These are phyloP conservation scores for Ogataea allantospora DNA, from an alignment of 805 yeast genomes.

Conservation along the genomic window DNA sequence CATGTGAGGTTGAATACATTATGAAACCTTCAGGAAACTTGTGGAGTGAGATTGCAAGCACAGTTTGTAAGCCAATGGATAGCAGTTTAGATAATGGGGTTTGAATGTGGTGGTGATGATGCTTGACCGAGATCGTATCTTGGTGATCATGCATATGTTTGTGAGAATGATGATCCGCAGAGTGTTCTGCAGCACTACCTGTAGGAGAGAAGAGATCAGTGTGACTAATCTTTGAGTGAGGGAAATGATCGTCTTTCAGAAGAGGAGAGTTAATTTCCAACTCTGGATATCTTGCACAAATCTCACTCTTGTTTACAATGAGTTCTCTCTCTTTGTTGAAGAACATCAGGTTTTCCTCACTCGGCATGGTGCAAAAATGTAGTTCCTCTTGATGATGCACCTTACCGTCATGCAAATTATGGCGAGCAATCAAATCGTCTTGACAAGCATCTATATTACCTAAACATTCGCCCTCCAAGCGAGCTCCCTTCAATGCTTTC, in stretches of 20 bases:
- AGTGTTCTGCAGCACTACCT: neutral
- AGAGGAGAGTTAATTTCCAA: constrained; percentile 34
- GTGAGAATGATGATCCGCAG: constrained; percentile 9
- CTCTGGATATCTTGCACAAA: constrained; percentile 30
- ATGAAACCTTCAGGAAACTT: constrained; percentile 95
- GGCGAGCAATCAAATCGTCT: constrained; percentile 24
- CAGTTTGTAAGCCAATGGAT: constrained; percentile 87
- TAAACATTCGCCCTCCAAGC: constrained; percentile 32
- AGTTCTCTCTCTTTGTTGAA: constrained; percentile 28
- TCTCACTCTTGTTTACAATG: constrained; percentile 26
- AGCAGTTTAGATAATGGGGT: constrained; percentile 77
- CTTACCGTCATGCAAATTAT: constrained; percentile 23
- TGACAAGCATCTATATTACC: constrained; percentile 32
- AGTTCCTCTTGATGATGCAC: constrained; percentile 16
- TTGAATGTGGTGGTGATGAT: constrained; percentile 78
- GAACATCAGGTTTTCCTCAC: constrained; percentile 34
- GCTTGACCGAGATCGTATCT: constrained; percentile 18
- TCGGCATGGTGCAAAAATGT: constrained; percentile 35
- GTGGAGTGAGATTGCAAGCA: constrained; percentile 82
- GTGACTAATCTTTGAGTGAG: neutral
- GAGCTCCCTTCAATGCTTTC: constrained; percentile 29
- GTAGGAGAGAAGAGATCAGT: neutral
- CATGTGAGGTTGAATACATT: constrained; percentile 71
- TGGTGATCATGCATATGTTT: constrained; percentile 14
- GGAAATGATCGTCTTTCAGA: constrained; percentile 14